These are phyloP conservation scores for Hibiscus syriacus DNA, from an alignment of 345 rosid genomes.

Conservation along the genomic window DNA sequence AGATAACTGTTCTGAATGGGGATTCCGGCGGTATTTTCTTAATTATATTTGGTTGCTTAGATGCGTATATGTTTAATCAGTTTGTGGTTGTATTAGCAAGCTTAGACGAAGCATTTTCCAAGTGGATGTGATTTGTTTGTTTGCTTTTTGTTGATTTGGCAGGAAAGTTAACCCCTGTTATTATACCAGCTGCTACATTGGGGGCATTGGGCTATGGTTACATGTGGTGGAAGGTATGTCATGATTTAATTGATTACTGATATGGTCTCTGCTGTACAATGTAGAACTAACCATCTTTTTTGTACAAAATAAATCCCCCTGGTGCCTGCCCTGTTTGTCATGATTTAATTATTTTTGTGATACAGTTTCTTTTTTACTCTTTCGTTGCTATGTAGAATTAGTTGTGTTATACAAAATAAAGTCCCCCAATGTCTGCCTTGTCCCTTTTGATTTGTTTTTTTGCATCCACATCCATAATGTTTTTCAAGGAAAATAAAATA, in stretches of 20 bases:
- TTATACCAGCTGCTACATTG: constrained; percentile 70
- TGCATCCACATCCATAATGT: not conserved
- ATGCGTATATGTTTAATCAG: not conserved
- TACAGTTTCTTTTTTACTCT: not conserved
- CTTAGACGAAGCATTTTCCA: not conserved
- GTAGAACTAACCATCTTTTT: not conserved
- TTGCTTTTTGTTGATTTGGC: constrained; percentile 1
- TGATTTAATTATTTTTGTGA: not conserved
- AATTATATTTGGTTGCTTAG: not conserved
- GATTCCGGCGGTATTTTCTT: constrained; percentile 38
- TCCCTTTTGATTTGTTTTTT: not conserved
- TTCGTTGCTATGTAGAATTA: not conserved
- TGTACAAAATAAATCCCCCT: not conserved
- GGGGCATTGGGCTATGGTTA: constrained; percentile 96
- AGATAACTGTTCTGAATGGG: constrained; percentile 74
- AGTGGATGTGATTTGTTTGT: not conserved
- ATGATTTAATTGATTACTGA: not conserved
- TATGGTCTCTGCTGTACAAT: not conserved
- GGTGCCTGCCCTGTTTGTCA: not conserved
- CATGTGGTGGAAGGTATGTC: constrained; percentile 95
- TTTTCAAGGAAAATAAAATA: not conserved
- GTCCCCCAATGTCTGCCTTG: not conserved
- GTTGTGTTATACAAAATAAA: not conserved
- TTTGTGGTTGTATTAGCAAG: not conserved
- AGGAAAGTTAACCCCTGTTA: constrained; percentile 52